Conservation (phyloP, 805 yeast genomes). For the Hanseniaspora mollemarum region DNA sequence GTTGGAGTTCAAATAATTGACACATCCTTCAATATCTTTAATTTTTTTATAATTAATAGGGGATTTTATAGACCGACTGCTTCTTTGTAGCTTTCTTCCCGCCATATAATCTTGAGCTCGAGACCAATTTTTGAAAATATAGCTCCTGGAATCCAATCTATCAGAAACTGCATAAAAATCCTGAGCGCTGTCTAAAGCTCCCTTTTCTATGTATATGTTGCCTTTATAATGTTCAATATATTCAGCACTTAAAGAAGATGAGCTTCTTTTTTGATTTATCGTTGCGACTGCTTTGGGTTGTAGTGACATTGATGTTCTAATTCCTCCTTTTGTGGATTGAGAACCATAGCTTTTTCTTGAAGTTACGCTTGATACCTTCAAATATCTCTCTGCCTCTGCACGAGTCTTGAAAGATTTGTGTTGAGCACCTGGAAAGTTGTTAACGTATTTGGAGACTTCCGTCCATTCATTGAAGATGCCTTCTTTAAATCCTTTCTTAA, state of each 20-base stretch:
- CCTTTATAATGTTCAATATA: background rate
- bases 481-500: constrained; percentile 38
- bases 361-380: too few species aligned
- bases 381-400: constrained; percentile 41
- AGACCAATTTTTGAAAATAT: background rate
- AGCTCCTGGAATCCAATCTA: background rate
- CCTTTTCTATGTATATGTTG: background rate
- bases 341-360: too few species aligned
- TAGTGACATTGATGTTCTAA: too few species aligned
- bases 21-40: background rate
- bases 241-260: background rate
- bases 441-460: constrained; percentile 41
- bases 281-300: too few species aligned
- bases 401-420: constrained; percentile 44
- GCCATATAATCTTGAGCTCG: background rate
- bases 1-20: background rate
- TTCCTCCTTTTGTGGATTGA: too few species aligned
- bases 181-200: background rate
- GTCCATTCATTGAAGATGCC: constrained; percentile 58
- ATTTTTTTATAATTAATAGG: background rate
- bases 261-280: too few species aligned
- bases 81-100: background rate
- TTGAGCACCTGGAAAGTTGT: constrained; percentile 45
- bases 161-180: constrained; percentile 11
- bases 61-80: background rate